Percentiles rank a stretch among this genome's conserved stretches.
Conservation (phyloP, 2,329 filamentous ascomycete species). For the Chalaropsis ovoidea region DNA sequence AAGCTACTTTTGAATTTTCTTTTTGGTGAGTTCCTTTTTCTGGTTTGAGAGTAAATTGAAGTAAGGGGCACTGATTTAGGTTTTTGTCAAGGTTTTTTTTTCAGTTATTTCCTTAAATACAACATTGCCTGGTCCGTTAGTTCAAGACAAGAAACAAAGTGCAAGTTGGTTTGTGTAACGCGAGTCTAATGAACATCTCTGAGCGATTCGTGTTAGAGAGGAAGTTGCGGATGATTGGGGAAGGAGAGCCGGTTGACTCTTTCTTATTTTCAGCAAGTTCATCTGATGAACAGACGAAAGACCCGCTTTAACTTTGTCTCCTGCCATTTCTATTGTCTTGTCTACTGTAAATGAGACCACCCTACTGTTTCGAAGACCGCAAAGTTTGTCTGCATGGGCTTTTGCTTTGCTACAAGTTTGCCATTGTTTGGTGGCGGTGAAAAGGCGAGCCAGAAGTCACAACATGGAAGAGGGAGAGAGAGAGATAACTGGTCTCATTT, state of each 20-base stretch:
- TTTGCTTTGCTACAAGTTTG: not conserved
- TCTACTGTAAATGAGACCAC: not conserved
- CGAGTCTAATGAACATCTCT: no score
- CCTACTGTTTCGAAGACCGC: no score
- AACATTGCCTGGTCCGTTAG: no score
- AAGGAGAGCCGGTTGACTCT: no score
- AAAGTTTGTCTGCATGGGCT: not conserved
- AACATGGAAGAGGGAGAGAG: not conserved
- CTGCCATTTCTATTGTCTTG: not conserved
- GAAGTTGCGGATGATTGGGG: no score
- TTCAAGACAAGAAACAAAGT: no score
- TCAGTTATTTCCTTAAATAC: no score
- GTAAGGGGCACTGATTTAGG: no score
- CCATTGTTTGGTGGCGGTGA: not conserved
- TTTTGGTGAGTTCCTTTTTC: not conserved
- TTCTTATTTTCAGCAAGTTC: not conserved
- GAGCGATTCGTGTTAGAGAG: no score
- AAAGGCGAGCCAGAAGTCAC: not conserved
- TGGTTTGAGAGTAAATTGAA: no score
- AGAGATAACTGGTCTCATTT: not conserved
- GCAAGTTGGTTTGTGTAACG: no score
- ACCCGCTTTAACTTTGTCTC: not conserved
- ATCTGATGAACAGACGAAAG: not conserved
- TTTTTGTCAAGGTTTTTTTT: no score
- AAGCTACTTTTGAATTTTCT: conserved; percentile 51